Evolutionary conservation across 1,284 basidiomycete species (phyloP).

Genomic region (Austroboletus novae-zelandiae): DNA sequence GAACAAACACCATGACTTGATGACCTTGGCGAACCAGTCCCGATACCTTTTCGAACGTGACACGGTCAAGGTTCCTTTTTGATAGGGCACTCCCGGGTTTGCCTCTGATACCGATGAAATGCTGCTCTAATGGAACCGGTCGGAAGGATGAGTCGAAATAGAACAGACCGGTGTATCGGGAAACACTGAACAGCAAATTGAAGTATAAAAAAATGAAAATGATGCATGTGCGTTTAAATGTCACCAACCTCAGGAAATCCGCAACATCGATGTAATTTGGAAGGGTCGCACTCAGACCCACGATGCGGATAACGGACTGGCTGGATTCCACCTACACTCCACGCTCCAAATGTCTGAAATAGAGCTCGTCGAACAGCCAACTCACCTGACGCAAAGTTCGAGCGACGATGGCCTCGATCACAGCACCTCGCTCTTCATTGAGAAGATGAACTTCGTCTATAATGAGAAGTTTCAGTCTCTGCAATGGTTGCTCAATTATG

Average conservation of each 20-base stretch:
- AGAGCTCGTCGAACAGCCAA: neutral
- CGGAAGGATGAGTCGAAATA: conserved; percentile 98
- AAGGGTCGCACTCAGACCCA: conserved; percentile 96
- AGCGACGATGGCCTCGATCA: conserved; percentile 98
- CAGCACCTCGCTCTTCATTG: conserved; percentile 97
- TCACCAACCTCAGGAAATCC: conserved; percentile 80
- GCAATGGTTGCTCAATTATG: conserved; percentile 9
- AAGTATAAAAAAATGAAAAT: neutral
- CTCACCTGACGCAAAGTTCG: conserved; percentile 86
- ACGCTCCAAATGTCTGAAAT: neutral
- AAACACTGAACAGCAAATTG: conserved; percentile 58
- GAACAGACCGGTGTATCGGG: conserved; percentile 89
- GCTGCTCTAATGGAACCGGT: conserved; percentile 96
- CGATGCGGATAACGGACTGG: conserved; percentile 97
- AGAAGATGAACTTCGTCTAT: conserved; percentile 98
- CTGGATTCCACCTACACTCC: conserved; percentile 83
- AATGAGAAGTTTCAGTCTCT: conserved; percentile 94
- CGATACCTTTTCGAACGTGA: conserved; percentile 89
- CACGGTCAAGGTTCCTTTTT: conserved; percentile 87
- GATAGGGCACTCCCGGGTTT: conserved; percentile 76
- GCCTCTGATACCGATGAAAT: conserved; percentile 95
- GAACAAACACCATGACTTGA: conserved; percentile 99
- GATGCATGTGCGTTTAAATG: neutral
- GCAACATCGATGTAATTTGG: conserved; percentile 98
- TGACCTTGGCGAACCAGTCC: conserved; percentile 86